Evolutionary conservation across 2,329 filamentous ascomycete species (phyloP), one percentile per base, ranked within the genome.

Genomic region (Colletotrichum somersetense): DNA sequence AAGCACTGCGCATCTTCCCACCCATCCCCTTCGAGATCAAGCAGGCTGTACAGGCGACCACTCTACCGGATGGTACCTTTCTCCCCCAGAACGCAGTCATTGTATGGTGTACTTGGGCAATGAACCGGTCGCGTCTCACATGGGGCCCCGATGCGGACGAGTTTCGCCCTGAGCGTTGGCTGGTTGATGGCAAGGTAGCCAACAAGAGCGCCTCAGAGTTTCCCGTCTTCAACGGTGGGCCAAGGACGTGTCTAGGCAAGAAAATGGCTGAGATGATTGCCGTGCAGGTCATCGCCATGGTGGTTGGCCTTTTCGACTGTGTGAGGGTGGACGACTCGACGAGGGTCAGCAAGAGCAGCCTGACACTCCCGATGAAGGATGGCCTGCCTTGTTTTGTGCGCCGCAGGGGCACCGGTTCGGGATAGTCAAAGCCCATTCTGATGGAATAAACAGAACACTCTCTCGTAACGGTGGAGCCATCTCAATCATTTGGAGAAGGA

Each of bases 21-120:
- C 89, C 90, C 2, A 87, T 92, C 38, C 90, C 90, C 1, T 89
- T 92, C 72, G 90, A 92, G 77, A 87, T 92, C 74, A 90, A 90
- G 77, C 89, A 92, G 78, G 85, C 85, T 72, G 84, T 85, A 33
- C 77, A 82, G 64, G 78, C 83, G 23, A 86, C 85, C 3, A 87
- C 85, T 0, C 83, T 92, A 2, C 89, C 89, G 0, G 89, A 91
- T 75, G 89, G 89, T 5, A 91, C 89, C 0, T 85, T 83, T 58
- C 82, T 92, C 5, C 89, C 89, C 0, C 77, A 80, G 38, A 78
- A 81, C 16, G 83, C 89, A 0, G 83, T 92, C 33, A 81, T 92
- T 3, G 81, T 91, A 3, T 92, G 89, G 89, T 91, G 88, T 73
- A 82, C 88, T 3, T 92, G 89, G 88, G 88, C 90, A 0, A 88